phyloP scores from a whole-genome alignment of 768 basidiomycete species.

The Russula brevipes region DNA sequence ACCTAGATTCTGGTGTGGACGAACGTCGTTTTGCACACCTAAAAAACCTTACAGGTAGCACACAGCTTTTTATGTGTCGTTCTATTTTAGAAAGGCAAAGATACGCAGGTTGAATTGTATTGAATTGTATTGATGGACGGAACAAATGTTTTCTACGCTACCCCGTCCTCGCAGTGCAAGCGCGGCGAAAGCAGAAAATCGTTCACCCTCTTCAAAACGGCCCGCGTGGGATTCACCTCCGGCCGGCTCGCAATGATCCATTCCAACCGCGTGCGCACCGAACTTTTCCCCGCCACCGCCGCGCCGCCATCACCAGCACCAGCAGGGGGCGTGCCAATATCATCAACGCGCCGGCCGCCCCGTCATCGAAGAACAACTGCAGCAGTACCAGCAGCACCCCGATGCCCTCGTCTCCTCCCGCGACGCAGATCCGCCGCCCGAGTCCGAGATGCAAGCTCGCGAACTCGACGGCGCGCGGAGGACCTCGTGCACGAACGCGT shows the following conservation, averaged over 20 bases:
- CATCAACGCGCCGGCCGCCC: slow-evolving; percentile 33
- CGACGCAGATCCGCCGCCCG: slow-evolving; percentile 44
- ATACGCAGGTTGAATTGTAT: too few relatives aligned
- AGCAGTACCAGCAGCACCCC: slow-evolving; percentile 59
- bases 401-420: slow-evolving; percentile 57
- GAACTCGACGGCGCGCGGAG: slow-evolving; percentile 50
- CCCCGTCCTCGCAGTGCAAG: not conserved
- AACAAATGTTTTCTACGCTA: too few relatives aligned
- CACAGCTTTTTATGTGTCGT: too few relatives aligned
- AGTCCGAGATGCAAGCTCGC: slow-evolving; percentile 37
- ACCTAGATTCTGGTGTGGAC: too few relatives aligned
- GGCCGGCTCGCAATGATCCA: slow-evolving; percentile 79
- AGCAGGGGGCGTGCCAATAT: too few relatives aligned
- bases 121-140: too few relatives aligned
- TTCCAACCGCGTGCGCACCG: slow-evolving; percentile 70
- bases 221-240: slow-evolving; percentile 75
- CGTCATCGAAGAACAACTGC: slow-evolving; percentile 52
- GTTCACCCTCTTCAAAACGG: slow-evolving; percentile 75
- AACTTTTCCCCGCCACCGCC: slow-evolving; percentile 48
- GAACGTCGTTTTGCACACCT: too few relatives aligned
- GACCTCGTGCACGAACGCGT: slow-evolving; percentile 42
- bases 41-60: too few relatives aligned
- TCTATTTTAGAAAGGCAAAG: too few relatives aligned
- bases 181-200: slow-evolving; percentile 54
- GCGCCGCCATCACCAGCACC: too few relatives aligned